phyloP scores from a whole-genome alignment of 176 grass and related monocot genomes.

The Lolium multiflorum region DNA sequence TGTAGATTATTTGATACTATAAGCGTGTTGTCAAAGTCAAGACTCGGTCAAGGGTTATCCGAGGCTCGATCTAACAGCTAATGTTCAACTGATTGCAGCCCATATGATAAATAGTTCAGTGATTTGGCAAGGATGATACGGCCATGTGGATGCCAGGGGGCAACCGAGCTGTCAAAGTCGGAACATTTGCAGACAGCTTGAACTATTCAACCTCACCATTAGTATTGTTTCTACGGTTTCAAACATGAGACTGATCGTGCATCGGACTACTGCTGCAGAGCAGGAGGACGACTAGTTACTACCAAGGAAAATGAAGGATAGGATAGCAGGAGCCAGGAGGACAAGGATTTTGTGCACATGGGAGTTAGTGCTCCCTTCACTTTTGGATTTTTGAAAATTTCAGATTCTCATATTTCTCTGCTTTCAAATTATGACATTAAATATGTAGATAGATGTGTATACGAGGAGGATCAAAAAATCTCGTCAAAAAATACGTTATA shows the following conservation, averaged over 20 bases:
- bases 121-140: conserved; percentile 7
- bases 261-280: neutral
- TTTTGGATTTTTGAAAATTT: no score
- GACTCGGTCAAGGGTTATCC: conserved; percentile 3
- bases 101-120: conserved; percentile 20
- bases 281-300: neutral
- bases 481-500: no score
- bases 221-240: neutral
- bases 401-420: no score
- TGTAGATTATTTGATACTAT: neutral
- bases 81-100: conserved; percentile 24
- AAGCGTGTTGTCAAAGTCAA: conserved; percentile 12
- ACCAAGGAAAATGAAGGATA: neutral
- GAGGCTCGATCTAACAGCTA: neutral
- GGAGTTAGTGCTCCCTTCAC: no score
- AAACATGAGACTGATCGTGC: neutral
- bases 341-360: no score
- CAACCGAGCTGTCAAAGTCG: conserved; percentile 1
- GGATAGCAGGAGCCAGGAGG: no score
- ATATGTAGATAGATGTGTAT: no score
- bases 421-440: no score
- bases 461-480: no score
- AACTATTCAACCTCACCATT: neutral
- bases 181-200: neutral
- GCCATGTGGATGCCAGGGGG: conserved; percentile 5